Evolutionary conservation across 2,329 filamentous ascomycete genomes (phyloP), one percentile per base, ranked within the genome.

Genomic region (Aureobasidium musti): DNA sequence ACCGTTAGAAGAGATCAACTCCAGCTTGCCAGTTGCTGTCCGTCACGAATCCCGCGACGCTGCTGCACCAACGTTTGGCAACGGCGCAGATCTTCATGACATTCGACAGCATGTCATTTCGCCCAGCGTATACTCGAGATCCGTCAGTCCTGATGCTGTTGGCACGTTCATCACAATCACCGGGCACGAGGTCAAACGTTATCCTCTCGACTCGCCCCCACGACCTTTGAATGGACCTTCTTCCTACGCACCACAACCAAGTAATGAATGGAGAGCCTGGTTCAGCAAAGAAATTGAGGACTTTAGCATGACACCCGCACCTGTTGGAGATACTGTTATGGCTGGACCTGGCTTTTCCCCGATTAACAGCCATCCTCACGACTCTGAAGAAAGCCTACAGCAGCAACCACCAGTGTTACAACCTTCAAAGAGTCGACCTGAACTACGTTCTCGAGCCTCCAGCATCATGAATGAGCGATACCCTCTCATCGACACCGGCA

Each of bases 201-300:
- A 81, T 67, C 73, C 78, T 17, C 73, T 77, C 33, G 66, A 65
- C 23, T 75, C 75, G 7, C 49, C 61, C 41, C 49, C 61, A 19
- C 47, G 61, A 19, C 37, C 61, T 43, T 19, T 64, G 13, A 35
- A 64, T 52, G 59, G 59, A 37, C 72, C 72, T 7, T 60, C 70
- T 13, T 49, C 52, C 14, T 69, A 69, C 30, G 74, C 69, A 14
- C 69, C 69, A 26, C 74, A 70, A 60, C 77, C 71, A 19, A 81
- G 80, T 69, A 72, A 73, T 35, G 80, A 82, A 43, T 82, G 81
- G 81, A 79, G 78, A 39, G 75, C 75, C 13, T 82, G 81, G 81
- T 70, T 82, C 2, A 79, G 78, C 2, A 76, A 78, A 60, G 80
- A 82, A 68, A 75, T 82, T 28, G 76, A 75, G 1, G 76, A 77